Conservation (phyloP, 2,329 filamentous ascomycete species). For the Lojkania enalia region DNA sequence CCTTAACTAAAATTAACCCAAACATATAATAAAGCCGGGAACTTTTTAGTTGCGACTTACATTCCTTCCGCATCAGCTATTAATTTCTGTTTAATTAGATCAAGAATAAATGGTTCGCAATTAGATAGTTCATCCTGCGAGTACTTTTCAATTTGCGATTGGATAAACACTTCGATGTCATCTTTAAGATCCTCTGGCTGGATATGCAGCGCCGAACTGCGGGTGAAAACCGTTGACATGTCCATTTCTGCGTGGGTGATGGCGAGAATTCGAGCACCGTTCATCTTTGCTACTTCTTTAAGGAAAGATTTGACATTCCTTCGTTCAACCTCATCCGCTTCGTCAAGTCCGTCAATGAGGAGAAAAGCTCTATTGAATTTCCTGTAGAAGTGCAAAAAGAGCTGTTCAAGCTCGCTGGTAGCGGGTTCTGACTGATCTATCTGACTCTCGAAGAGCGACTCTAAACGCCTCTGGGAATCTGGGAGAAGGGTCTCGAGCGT, state of each 20-base stretch:
- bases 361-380: conserved; percentile 18
- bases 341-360: conserved; percentile 26
- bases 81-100: too few species aligned
- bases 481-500: too few species aligned
- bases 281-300: conserved; percentile 17
- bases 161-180: too few species aligned
- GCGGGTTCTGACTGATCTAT: conserved; percentile 16
- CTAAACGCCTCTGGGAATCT: conserved; percentile 14
- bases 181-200: too few species aligned
- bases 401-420: conserved; percentile 15
- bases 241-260: conserved; percentile 19
- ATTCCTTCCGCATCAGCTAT: too few species aligned
- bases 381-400: conserved; percentile 14
- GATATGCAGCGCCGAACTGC: too few species aligned
- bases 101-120: too few species aligned
- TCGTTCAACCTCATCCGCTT: conserved; percentile 16
- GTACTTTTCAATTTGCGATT: too few species aligned
- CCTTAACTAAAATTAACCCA: too few species aligned
- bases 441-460: conserved; percentile 17
- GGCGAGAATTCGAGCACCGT: conserved; percentile 19
- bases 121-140: too few species aligned
- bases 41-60: too few species aligned
- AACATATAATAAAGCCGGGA: too few species aligned
- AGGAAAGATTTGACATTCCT: conserved; percentile 21
- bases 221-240: conserved; percentile 19